phyloP scores from a whole-genome alignment of 768 basidiomycete genomes.

The Termitomyces sp. region DNA sequence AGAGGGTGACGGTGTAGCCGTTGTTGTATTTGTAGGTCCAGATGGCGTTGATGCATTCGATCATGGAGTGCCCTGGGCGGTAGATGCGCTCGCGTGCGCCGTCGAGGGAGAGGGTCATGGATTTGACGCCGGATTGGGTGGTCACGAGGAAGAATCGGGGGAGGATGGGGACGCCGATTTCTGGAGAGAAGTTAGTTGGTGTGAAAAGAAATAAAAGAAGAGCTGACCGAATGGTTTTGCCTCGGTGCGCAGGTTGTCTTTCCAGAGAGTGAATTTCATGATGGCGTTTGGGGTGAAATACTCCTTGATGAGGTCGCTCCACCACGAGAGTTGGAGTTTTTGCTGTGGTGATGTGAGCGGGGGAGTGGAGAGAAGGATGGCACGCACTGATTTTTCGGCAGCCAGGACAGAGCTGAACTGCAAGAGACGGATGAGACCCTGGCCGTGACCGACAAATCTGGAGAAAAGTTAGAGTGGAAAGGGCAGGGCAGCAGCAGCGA shows the following conservation, averaged over 20 bases:
- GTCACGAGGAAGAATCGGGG: slow-evolving; percentile 85
- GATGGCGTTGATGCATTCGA: slow-evolving; percentile 67
- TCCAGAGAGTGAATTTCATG: slow-evolving; percentile 85
- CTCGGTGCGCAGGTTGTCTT: slow-evolving; percentile 72
- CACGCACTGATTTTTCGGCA: slow-evolving; percentile 42
- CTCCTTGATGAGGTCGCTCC: slow-evolving; percentile 58
- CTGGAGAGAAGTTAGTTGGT: slow-evolving; percentile 28
- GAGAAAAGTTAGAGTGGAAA: not conserved
- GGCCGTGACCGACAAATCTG: slow-evolving; percentile 44
- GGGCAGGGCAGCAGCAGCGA: not conserved
- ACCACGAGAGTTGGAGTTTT: slow-evolving; percentile 64
- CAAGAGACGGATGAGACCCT: slow-evolving; percentile 58
- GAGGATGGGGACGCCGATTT: slow-evolving; percentile 74
- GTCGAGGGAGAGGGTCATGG: slow-evolving; percentile 76
- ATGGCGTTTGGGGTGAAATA: slow-evolving; percentile 68
- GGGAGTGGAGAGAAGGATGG: not conserved
- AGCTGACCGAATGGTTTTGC: slow-evolving; percentile 79
- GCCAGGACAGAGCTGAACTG: slow-evolving; percentile 68
- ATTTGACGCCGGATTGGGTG: slow-evolving; percentile 78
- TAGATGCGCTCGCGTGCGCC: slow-evolving; percentile 64
- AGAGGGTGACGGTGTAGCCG: slow-evolving; percentile 73
- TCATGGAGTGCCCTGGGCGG: slow-evolving; percentile 40
- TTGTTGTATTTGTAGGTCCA: slow-evolving; percentile 83
- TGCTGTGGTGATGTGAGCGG: slow-evolving; percentile 18
- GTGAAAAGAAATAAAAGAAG: not conserved